These are phyloP conservation scores for Sporothrix globosa DNA, from an alignment of 2,329 filamentous ascomycete genomes.

Conservation along the genomic window DNA sequence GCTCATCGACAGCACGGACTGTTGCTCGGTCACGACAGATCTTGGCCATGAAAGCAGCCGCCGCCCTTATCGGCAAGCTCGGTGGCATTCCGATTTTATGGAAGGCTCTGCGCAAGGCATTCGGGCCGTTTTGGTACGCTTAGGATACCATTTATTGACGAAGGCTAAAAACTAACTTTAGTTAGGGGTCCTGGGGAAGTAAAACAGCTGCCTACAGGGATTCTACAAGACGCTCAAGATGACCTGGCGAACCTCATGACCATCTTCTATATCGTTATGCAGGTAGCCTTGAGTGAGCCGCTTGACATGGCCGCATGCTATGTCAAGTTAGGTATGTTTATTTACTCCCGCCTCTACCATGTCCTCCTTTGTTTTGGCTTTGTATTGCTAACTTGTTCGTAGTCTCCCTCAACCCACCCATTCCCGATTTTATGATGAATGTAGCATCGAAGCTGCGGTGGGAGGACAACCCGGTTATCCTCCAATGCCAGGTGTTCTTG, in stretches of 20 bases:
- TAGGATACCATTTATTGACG: neutral
- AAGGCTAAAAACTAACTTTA: neutral
- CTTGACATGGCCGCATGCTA: constrained; percentile 53
- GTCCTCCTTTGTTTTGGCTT: neutral
- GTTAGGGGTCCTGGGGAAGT: constrained; percentile 52
- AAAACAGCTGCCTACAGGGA: constrained; percentile 46
- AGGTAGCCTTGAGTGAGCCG: constrained; percentile 58
- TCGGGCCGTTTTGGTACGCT: constrained; percentile 57
- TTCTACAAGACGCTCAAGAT: constrained; percentile 58
- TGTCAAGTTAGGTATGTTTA: constrained; percentile 55
- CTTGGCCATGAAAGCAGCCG: constrained; percentile 60
- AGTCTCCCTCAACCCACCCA: constrained; percentile 65
- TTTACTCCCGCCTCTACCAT: too few relatives aligned
- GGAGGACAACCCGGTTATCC: constrained; percentile 67
- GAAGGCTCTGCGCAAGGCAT: constrained; percentile 53
- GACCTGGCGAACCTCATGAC: constrained; percentile 40
- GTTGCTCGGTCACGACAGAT: constrained; percentile 61
- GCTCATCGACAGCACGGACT: constrained; percentile 49
- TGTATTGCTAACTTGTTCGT: constrained; percentile 35
- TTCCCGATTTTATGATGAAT: constrained; percentile 73
- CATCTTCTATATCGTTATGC: constrained; percentile 49
- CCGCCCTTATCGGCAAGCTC: constrained; percentile 55
- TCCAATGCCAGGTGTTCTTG: constrained; percentile 71
- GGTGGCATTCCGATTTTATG: constrained; percentile 57
- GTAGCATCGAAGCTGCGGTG: constrained; percentile 70